Evolutionary conservation across 106 monocot species (phyloP).

Genomic region (Xerophyta viscosa): DNA sequence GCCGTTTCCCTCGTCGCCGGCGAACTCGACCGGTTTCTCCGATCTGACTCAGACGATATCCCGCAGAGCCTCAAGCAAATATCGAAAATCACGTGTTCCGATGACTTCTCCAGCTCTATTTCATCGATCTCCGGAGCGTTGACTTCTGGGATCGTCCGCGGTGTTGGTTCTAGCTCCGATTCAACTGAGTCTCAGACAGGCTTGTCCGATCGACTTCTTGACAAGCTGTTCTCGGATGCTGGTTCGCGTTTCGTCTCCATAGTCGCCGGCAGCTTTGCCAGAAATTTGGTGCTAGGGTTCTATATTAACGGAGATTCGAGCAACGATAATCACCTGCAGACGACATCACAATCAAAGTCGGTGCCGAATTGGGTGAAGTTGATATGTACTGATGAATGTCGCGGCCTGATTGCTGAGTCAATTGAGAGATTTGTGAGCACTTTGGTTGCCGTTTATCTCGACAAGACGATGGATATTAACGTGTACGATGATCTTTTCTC

Average conservation of each 20-base stretch:
- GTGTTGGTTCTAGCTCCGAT: no score
- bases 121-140: conserved; percentile 49
- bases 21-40: conserved; percentile 55
- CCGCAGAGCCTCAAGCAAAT: conserved; percentile 47
- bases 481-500: conserved; percentile 59
- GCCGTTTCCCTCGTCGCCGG: conserved; percentile 33
- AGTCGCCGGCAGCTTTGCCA: conserved; percentile 57
- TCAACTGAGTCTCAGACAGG: no score
- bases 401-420: conserved; percentile 28
- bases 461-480: conserved; percentile 65
- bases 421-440: conserved; percentile 55
- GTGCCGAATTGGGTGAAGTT: conserved; percentile 33
- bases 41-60: conserved; percentile 49
- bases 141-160: conserved; percentile 37
- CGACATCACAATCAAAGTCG: not conserved
- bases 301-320: no score
- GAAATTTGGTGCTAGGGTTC: conserved; percentile 38
- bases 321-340: no score
- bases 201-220: conserved; percentile 34
- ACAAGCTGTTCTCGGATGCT: conserved; percentile 38
- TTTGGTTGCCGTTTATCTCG: conserved; percentile 54
- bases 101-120: conserved; percentile 36
- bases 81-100: conserved; percentile 47
- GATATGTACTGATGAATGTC: conserved; percentile 21
- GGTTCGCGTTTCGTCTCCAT: conserved; percentile 55